Conservation (phyloP, 1,284 basidiomycete genomes). For the Rhizoctonia solani region DNA sequence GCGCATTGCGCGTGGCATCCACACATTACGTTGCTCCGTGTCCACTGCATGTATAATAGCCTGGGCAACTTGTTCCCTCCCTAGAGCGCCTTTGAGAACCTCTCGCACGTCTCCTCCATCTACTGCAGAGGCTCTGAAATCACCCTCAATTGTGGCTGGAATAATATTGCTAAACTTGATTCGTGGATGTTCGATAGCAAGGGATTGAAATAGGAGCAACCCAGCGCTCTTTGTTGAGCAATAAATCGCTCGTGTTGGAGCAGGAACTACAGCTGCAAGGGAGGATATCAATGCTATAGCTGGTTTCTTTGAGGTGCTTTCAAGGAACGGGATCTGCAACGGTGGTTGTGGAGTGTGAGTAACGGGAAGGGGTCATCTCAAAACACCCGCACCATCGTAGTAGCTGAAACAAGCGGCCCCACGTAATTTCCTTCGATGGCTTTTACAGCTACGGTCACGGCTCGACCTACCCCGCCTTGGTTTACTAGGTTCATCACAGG, state of each 20-base stretch:
- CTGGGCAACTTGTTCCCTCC: slow-evolving; percentile 52
- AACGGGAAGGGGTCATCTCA: slow-evolving; percentile 34
- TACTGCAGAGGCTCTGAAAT: slow-evolving; percentile 77
- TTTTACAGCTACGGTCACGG: slow-evolving; percentile 55
- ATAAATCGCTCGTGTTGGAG: slow-evolving; percentile 86
- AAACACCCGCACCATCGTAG: slow-evolving; percentile 62
- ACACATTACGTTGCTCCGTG: slow-evolving; percentile 56
- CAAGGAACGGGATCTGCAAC: slow-evolving; percentile 80
- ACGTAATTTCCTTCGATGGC: slow-evolving; percentile 66
- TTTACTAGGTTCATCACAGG: slow-evolving; percentile 78
- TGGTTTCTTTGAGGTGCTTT: slow-evolving; percentile 68
- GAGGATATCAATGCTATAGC: slow-evolving; percentile 81
- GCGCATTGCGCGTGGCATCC: slow-evolving; percentile 53
- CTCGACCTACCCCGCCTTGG: slow-evolving; percentile 51
- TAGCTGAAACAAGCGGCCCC: slow-evolving; percentile 65
- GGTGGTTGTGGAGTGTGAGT: not conserved
- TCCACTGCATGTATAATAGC: slow-evolving; percentile 65
- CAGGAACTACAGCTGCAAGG: slow-evolving; percentile 77
- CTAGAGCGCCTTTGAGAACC: slow-evolving; percentile 42
- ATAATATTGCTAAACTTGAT: slow-evolving; percentile 63
- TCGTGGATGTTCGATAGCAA: slow-evolving; percentile 75
- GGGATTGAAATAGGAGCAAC: slow-evolving; percentile 74
- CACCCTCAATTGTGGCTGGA: slow-evolving; percentile 65
- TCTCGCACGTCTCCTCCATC: slow-evolving; percentile 61
- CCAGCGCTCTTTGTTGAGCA: slow-evolving; percentile 83